A percentile compares a stretch with the other conserved stretches of the same genome.
phyloP scores from a whole-genome alignment of 1,139 yeast species.

The Hansenula sp. region DNA sequence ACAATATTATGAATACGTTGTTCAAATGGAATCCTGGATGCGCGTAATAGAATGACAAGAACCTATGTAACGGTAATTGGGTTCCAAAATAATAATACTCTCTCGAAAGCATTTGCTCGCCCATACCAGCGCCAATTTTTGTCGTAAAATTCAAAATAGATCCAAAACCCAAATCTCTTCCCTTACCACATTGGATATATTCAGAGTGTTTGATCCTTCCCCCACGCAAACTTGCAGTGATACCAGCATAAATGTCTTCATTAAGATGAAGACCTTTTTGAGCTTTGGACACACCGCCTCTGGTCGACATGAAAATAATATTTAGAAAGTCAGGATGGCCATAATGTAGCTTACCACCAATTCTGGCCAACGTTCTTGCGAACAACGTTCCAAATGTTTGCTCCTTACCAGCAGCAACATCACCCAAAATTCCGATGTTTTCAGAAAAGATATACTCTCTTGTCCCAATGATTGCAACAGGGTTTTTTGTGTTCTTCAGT shows the following conservation, averaged over 20 bases:
- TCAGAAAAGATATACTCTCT: conserved; percentile 74
- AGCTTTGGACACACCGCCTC: conserved; percentile 77
- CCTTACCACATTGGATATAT: conserved; percentile 77
- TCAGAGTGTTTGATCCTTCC: conserved; percentile 76
- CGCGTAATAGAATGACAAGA: conserved; percentile 73
- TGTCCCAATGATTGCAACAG: conserved; percentile 75
- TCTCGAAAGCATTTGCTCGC: conserved; percentile 74
- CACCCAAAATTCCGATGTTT: conserved; percentile 71
- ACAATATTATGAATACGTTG: conserved; percentile 64
- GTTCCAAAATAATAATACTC: conserved; percentile 72
- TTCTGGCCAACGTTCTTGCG: conserved; percentile 68
- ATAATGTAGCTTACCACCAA: conserved; percentile 72
- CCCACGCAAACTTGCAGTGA: conserved; percentile 69
- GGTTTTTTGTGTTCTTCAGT: conserved; percentile 43
- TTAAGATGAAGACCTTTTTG: conserved; percentile 72
- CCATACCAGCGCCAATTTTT: conserved; percentile 82
- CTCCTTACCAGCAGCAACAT: conserved; percentile 76
- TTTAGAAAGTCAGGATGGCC: conserved; percentile 77
- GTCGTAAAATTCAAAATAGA: conserved; percentile 73
- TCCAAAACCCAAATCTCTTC: conserved; percentile 77
- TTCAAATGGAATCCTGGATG: conserved; percentile 77
- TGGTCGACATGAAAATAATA: conserved; percentile 62
- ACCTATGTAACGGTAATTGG: conserved; percentile 67
- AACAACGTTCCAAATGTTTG: conserved; percentile 74
- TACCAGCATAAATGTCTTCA: conserved; percentile 76